Evolutionary conservation across 2,329 filamentous ascomycete genomes (phyloP), one percentile per base, ranked within the genome.

Genomic region (Beauveria sp.): DNA sequence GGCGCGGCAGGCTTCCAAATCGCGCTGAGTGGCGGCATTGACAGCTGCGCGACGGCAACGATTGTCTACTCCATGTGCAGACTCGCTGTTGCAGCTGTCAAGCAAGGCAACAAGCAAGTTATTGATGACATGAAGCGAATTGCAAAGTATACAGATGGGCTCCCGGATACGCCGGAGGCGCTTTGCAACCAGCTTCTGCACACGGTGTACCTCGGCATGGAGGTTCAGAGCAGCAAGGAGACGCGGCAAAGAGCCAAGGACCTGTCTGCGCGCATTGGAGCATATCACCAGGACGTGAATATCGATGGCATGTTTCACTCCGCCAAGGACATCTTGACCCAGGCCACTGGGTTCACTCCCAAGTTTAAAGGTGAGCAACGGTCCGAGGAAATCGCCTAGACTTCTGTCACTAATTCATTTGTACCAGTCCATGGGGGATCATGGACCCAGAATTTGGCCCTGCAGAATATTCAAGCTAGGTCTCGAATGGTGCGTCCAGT

Each of bases 261-360:
- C 0, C 79, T 93, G 0, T 72, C 81, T 5, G 69, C 77, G 4
- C 79, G 77, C 5, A 91, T 93, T 58, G 90, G 89, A 3, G 79
- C 83, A 18, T 87, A 91, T 68, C 91, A 95, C 69, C 79, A 84
- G 4, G 83, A 93, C 68, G 77, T 91, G 50, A 84, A 91, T 68
- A 91, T 93, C 62, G 90, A 93, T 69, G 79, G 80, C 1, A 80
- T 87, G 9, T 85, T 86, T 64, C 76, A 82, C 22, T 82, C 87
- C 0, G 76, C 86, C 57, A 84, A 82, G 66, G 79, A 79, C 49
- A 74, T 91, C 1, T 78, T 91, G 60, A 78, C 80, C 0, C 71
- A 78, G 2, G 80, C 84, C 0, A 83, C 85, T 1, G 77, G 77
- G 46, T 90, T 89, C 66, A 67, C 69, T 18, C 71, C 73, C 3